phyloP scores from a whole-genome alignment of 257 asterid genomes.

The Mitragyna speciosa region DNA sequence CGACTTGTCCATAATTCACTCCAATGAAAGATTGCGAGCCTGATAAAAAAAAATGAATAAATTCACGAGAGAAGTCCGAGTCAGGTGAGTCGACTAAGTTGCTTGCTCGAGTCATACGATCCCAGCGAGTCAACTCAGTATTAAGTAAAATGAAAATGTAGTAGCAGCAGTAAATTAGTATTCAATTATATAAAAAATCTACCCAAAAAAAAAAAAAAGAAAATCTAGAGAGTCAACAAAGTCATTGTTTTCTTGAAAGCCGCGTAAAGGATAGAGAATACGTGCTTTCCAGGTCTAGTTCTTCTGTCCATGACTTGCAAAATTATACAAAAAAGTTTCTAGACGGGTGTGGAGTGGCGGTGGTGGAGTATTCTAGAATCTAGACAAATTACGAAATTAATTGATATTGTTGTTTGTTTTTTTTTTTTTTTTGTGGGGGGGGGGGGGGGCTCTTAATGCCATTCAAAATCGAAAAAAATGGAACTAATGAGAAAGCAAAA shows the following conservation, averaged over 20 bases:
- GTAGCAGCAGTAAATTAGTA: neutral
- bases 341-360: neutral
- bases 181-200: neutral
- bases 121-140: constrained; percentile 7
- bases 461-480: neutral
- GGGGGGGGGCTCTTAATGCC: no score
- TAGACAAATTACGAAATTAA: neutral
- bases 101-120: no score
- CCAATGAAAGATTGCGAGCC: constrained; percentile 86
- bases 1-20: constrained; percentile 80
- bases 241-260: neutral
- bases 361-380: neutral
- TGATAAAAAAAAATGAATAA: constrained; percentile 14
- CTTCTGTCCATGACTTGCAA: neutral
- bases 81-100: no score
- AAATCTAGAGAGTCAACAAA: neutral
- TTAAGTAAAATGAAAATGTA: neutral
- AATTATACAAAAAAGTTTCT: neutral
- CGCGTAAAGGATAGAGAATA: neutral
- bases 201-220: neutral
- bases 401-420: no score
- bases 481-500: neutral
- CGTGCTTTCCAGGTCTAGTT: neutral
- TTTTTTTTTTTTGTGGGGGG: no score
- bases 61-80: neutral